Evolutionary conservation across 2,329 filamentous ascomycete genomes (phyloP).

Genomic region (Penicillium sp.): DNA sequence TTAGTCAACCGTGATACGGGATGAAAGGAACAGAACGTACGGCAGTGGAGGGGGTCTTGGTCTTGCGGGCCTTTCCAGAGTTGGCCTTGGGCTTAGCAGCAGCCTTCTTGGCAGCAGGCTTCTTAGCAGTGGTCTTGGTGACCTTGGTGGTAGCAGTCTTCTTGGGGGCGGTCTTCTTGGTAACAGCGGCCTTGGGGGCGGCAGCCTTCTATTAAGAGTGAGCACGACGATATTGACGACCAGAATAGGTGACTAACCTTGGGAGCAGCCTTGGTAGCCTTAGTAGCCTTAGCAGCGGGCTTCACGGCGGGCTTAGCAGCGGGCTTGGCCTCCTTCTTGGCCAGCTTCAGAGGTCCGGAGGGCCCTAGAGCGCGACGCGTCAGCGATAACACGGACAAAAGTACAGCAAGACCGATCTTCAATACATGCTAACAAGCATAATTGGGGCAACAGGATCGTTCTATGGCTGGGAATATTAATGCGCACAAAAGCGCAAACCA

Average conservation of each 20-base stretch:
- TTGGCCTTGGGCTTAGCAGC: conserved; percentile 54
- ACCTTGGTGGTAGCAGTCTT: conserved; percentile 45
- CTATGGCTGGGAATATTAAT: not conserved
- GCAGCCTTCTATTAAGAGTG: conserved; percentile 45
- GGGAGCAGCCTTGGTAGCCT: conserved; percentile 14
- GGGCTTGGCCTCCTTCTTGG: conserved; percentile 65
- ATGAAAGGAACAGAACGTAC: conserved; percentile 27
- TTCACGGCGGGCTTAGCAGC: conserved; percentile 20
- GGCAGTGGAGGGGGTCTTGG: conserved; percentile 47
- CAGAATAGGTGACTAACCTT: conserved; percentile 21
- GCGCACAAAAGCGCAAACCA: conserved; percentile 1
- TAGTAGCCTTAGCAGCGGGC: conserved; percentile 21
- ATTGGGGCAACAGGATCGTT: not conserved
- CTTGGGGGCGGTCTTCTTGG: conserved; percentile 33
- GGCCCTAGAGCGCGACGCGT: conserved; percentile 57
- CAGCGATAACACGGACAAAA: conserved; percentile 17
- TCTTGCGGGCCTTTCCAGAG: conserved; percentile 56
- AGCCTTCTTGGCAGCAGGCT: conserved; percentile 51
- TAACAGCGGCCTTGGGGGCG: conserved; percentile 24
- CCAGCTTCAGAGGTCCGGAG: conserved; percentile 89
- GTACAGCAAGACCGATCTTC: not conserved
- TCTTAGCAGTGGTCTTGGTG: conserved; percentile 43
- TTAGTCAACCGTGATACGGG: conserved; percentile 19
- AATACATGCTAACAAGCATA: not conserved
- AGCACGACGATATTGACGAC: conserved; percentile 4